Evolutionary conservation across 225 moss, liverwort and hornwort genomes (phyloP).

Genomic region (Pleurozium schreberi): DNA sequence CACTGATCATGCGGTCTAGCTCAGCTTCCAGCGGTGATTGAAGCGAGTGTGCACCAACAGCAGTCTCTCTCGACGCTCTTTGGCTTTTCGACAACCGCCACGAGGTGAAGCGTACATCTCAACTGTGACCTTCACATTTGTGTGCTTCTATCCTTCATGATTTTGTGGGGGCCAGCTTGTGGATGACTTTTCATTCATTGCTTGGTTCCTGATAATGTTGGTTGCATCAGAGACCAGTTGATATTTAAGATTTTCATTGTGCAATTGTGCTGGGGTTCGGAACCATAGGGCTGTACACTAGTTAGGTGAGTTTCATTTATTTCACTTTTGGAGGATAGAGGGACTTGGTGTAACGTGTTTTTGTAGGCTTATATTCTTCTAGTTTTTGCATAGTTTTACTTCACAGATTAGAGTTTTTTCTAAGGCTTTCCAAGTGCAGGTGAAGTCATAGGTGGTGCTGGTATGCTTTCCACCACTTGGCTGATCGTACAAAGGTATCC

Average conservation of each 20-base stretch:
- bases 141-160: not conserved
- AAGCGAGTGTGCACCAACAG: not conserved
- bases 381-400: not conserved
- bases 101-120: not conserved
- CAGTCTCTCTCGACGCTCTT: not conserved
- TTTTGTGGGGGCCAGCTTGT: not conserved
- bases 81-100: not conserved
- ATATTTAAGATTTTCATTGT: not conserved
- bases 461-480: not conserved
- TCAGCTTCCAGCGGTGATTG: not conserved
- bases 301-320: slow-evolving; percentile 9
- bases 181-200: not conserved
- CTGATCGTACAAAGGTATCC: not conserved
- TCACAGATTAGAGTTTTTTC: not conserved
- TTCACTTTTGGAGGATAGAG: not conserved
- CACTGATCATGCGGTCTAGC: not conserved
- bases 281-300: slow-evolving; percentile 18
- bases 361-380: not conserved
- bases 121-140: not conserved
- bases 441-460: not conserved
- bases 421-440: not conserved
- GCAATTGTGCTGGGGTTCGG: not conserved
- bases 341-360: not conserved
- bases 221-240: not conserved
- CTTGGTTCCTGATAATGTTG: not conserved